These are phyloP conservation scores for Dacryopinax spathularia DNA, from an alignment of 768 basidiomycete genomes.

Conservation along the genomic window DNA sequence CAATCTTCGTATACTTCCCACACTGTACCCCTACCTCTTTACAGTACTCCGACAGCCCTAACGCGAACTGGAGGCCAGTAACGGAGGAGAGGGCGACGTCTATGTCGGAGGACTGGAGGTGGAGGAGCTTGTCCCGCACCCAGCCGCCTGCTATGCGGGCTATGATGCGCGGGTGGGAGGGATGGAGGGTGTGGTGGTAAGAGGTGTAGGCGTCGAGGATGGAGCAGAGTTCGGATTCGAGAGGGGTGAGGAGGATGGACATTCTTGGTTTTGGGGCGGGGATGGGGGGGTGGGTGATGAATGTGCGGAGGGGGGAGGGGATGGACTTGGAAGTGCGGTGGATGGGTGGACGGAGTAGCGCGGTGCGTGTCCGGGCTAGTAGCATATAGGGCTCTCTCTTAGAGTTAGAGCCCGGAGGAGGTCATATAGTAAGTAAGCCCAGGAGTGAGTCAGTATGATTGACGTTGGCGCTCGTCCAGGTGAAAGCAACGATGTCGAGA, in stretches of 20 bases:
- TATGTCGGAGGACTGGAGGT: conserved; percentile 72
- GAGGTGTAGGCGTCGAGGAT: conserved; percentile 69
- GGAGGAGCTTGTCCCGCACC: conserved; percentile 96
- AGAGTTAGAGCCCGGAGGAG: neutral
- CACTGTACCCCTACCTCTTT: conserved; percentile 39
- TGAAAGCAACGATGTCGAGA: neutral
- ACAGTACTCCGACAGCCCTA: conserved; percentile 53
- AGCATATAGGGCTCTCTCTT: conserved; percentile 9
- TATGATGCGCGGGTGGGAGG: conserved; percentile 36
- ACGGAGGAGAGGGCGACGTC: conserved; percentile 81
- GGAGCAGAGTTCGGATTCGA: conserved; percentile 54
- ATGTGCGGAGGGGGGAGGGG: neutral
- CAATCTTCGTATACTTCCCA: conserved; percentile 61
- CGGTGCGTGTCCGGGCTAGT: neutral
- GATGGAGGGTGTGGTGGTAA: conserved; percentile 36
- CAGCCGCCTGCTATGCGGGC: conserved; percentile 96
- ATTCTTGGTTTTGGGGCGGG: neutral
- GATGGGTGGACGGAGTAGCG: too few relatives aligned
- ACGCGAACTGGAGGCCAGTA: conserved; percentile 83
- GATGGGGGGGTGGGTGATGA: neutral
- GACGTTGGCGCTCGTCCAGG: neutral
- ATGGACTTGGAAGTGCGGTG: too few relatives aligned
- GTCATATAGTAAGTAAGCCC: neutral
- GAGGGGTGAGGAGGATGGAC: conserved; percentile 45
- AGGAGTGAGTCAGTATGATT: neutral